Evolutionary conservation across 2,329 filamentous ascomycete genomes (phyloP).

Genomic region (Epichloe glyceriae): DNA sequence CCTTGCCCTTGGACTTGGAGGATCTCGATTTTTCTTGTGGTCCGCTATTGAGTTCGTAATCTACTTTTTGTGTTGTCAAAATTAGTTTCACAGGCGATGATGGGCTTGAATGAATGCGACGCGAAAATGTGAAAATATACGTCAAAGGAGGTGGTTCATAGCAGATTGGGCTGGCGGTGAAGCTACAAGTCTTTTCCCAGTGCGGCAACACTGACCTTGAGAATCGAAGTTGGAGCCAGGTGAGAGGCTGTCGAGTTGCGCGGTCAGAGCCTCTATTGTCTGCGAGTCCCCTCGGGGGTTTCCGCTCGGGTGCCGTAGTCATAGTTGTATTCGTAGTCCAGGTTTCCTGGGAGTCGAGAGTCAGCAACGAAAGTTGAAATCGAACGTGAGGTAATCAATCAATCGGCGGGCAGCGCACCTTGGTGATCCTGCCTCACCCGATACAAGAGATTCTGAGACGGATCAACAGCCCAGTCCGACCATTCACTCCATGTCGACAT

Average conservation of each 20-base stretch:
- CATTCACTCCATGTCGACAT: conserved; percentile 13
- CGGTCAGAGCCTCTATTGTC: not conserved
- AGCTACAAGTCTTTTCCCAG: too few relatives aligned
- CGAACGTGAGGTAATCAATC: not conserved
- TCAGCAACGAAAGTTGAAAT: not conserved
- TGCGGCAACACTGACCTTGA: not conserved
- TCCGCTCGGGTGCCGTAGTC: not conserved
- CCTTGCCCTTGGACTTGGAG: conserved; percentile 1
- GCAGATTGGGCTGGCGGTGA: not conserved
- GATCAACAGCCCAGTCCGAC: conserved; percentile 16
- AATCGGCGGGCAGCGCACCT: not conserved
- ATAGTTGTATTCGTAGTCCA: conserved; percentile 2
- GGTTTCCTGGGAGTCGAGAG: not conserved
- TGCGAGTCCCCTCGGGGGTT: conserved; percentile 2
- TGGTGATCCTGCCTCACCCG: conserved; percentile 12
- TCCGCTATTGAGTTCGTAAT: conserved; percentile 1
- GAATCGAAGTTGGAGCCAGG: conserved; percentile 1
- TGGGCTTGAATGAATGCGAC: not conserved
- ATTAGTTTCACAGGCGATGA: not conserved
- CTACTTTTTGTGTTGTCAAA: not conserved
- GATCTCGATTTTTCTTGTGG: not conserved
- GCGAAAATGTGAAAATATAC: not conserved
- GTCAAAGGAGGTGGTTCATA: not conserved
- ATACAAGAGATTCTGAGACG: conserved; percentile 9
- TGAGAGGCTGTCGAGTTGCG: not conserved